A percentile compares a stretch with the other conserved stretches of the same genome.
Conservation (phyloP, 2,329 filamentous ascomycete genomes). For the Paecilomyces sp. region DNA sequence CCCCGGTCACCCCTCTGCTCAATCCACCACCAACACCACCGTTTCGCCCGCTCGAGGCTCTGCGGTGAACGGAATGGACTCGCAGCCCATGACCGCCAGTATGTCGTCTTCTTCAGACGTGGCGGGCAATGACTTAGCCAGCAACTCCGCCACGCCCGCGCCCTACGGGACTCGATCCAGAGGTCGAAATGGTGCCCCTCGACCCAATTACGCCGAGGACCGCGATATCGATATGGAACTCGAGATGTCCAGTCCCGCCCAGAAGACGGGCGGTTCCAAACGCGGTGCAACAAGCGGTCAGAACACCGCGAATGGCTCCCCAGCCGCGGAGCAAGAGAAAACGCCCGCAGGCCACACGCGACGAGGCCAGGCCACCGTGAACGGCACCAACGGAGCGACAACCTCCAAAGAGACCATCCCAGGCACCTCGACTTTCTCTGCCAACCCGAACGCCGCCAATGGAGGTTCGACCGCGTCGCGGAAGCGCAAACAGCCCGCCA, state of each 20-base stretch:
- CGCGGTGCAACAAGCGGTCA: conserved; percentile 17
- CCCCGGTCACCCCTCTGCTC: conserved; percentile 3
- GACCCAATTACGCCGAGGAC: conserved; percentile 93
- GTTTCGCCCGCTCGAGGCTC: conserved; percentile 10
- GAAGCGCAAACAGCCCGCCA: conserved; percentile 72
- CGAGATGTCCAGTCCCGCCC: conserved; percentile 45
- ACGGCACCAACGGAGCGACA: conserved; percentile 17
- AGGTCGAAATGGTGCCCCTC: conserved; percentile 70
- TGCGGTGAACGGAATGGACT: conserved; percentile 28
- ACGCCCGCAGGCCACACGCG: conserved; percentile 31
- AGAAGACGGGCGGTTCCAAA: conserved; percentile 23
- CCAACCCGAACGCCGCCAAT: conserved; percentile 38
- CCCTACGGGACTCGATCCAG: conserved; percentile 91
- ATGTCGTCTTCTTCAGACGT: conserved; percentile 34
- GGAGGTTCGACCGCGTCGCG: conserved; percentile 52
- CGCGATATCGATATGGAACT: conserved; percentile 86
- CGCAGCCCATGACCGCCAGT: conserved; percentile 38
- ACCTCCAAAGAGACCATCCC: conserved; percentile 44
- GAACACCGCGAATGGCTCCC: conserved; percentile 24
- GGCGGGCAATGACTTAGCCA: conserved; percentile 26
- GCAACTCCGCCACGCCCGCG: conserved; percentile 48
- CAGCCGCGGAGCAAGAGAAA: conserved; percentile 29
- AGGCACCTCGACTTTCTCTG: conserved; percentile 53
- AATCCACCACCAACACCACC: conserved; percentile 2
- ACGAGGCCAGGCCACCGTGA: conserved; percentile 30